Percentiles rank a stretch among this genome's conserved stretches.
These are phyloP conservation scores for Alternaria conjuncta DNA, from an alignment of 2,329 filamentous ascomycete species.

Conservation along the genomic window DNA sequence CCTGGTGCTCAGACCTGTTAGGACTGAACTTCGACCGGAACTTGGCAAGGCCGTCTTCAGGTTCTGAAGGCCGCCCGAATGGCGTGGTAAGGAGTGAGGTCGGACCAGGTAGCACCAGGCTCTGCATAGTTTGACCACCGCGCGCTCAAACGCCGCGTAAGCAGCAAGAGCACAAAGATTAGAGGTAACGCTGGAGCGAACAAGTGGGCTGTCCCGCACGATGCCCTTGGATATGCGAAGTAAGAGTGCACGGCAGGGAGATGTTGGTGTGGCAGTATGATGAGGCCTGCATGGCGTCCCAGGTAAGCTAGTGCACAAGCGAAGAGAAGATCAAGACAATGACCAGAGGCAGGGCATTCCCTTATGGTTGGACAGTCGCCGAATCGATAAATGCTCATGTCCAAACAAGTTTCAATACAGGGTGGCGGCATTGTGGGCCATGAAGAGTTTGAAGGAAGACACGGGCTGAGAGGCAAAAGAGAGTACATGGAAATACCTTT, in stretches of 20 bases:
- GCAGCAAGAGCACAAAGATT: constrained; percentile 43
- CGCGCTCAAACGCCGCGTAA: constrained; percentile 45
- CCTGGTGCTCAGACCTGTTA: constrained; percentile 42
- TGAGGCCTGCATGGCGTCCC: constrained; percentile 40
- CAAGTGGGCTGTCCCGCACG: constrained; percentile 19
- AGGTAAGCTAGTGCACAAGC: constrained; percentile 40
- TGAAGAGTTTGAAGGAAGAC: not conserved
- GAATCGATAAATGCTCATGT: constrained; percentile 20
- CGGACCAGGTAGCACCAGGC: constrained; percentile 49
- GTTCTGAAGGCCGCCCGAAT: constrained; percentile 46
- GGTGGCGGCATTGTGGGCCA: constrained; percentile 2
- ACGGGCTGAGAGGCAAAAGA: constrained; percentile 12
- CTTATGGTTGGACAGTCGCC: constrained; percentile 11
- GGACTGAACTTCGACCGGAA: constrained; percentile 45
- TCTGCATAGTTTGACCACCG: constrained; percentile 51
- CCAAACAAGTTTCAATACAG: constrained; percentile 9
- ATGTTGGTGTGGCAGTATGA: constrained; percentile 29
- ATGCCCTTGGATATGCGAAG: constrained; percentile 22
- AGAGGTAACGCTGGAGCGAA: constrained; percentile 30
- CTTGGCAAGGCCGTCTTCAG: constrained; percentile 44
- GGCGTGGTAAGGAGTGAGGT: constrained; percentile 45
- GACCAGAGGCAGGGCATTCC: constrained; percentile 12
- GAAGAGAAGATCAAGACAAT: constrained; percentile 24
- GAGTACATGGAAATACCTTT: constrained; percentile 34
- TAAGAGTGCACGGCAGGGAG: constrained; percentile 26